These are phyloP conservation scores for Talaromyces proteolyticus DNA, from an alignment of 495 filamentous ascomycete species.

Conservation along the genomic window DNA sequence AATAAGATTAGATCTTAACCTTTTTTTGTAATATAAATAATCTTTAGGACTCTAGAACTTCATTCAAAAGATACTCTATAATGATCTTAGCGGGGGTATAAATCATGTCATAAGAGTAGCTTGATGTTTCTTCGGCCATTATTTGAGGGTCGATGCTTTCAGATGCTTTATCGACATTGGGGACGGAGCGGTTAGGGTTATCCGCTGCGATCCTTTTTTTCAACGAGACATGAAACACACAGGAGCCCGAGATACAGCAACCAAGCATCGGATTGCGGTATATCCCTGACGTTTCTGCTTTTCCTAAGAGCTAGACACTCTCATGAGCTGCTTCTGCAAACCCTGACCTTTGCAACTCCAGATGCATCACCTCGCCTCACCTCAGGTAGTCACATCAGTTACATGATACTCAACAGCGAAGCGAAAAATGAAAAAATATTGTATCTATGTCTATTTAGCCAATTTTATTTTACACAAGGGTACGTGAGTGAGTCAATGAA, in stretches of 20 bases:
- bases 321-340: not conserved
- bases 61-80: not conserved
- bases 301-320: not conserved
- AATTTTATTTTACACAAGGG: not conserved
- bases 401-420: not conserved
- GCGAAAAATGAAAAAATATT: not conserved
- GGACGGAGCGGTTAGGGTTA: not conserved
- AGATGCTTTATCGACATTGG: not conserved
- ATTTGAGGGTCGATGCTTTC: not conserved
- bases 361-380: not conserved
- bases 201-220: not conserved
- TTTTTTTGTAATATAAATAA: not conserved
- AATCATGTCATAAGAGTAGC: not conserved
- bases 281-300: not conserved
- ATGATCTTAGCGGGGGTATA: not conserved
- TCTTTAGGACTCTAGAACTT: not conserved
- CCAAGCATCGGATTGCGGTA: not conserved
- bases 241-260: not conserved
- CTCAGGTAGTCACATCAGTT: not conserved
- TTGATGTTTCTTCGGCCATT: not conserved
- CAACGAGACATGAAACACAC: not conserved
- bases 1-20: not conserved
- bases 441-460: not conserved
- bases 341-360: not conserved
- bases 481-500: not conserved